Evolutionary conservation across 2,329 filamentous ascomycete genomes (phyloP), one percentile per base, ranked within the genome.

Genomic region (Aspergillus udagawae): DNA sequence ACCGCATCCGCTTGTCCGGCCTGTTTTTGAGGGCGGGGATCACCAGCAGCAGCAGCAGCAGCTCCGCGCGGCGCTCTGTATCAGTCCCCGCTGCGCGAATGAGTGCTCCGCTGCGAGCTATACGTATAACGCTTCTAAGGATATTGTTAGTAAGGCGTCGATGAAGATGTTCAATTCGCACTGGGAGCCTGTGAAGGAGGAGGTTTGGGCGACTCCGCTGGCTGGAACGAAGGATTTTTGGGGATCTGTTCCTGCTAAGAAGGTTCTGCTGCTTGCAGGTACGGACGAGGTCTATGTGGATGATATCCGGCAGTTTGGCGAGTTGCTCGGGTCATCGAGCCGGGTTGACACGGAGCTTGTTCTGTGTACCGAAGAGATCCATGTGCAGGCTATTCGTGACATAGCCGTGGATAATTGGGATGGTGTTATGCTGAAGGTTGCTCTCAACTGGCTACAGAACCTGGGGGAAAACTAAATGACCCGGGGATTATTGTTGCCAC

Each of bases 241-340:
- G 49, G 20, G 42, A 3, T 8, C 8, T 42, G 17, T 48, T 17
- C 17, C 23, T 17, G 52, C 52, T 2, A 47, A 57, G 28, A 52
- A 42, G 27, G n/a, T 57, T 20, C 32, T 57, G 25, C 9, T 57
- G 1, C 29, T 41, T 3, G 55, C 52, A 20, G 55, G 55, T 3
- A 41, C 28, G 23, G 51, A 42, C n/a, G 55, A 57, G 44, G 45
- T 57, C 17, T 57, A 49, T 35, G 28, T 49, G 20, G 55, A 57
- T 20, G 52, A 57, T 48, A 49, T 55, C 17, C 4, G 25, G n/a
- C 20, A 21, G 44, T 48, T 54, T 45, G 55, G 27, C 4, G 52
- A 23, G 21, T 17, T 47, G 28, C 44, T 47, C 3, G 44, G 44
- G 7, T 47, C 44, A 6, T 27, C 21, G 3, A 23, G 23, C 4